Base-by-base conservation (phyloP, 306 rosid species). In the Boehmeria nivea region DNA sequence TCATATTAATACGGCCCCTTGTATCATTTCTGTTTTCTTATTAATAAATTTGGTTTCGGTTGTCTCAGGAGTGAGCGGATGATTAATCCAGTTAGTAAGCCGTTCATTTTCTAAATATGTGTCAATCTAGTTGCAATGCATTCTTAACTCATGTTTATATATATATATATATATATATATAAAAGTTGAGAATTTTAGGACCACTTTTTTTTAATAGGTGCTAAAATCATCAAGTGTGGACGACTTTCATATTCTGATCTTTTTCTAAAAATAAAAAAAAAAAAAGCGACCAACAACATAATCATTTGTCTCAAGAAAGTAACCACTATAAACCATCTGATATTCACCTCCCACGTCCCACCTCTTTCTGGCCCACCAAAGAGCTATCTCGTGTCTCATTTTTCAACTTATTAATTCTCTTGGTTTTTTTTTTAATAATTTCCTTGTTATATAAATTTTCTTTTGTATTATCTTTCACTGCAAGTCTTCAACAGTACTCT, bases 221-320 rank as follows among this genome's bases (percentile, higher is more conserved):
- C 22, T 54, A 78, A 65, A 50, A 61, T 56, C 39, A 74, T 51
- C 47, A 44, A 71, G 31, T 67, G 44, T 52, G 44, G 48, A 74
- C 70, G 75, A 70, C 59, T 74, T 74, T 74, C 50, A 64, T 63
- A 51, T 44, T 40, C 50, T 50, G 43, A 67, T 67, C 54, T 50
- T 67, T 50, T 50, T 67, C 54, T 24, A 34, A 70, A 66, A 18
- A 70, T 6, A 24, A 31, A 62, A 66, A 18, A 67, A 2, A 25
- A 31, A 65, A 79, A 55, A 67, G 78, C 39, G 43, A 61, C 28
- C 48, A 38, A 77, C 42, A 77, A 77, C 83, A 77, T 64, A 54
- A 81, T 81, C 74, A 81, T 77, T 58, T 74, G 68, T 10, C 46
- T 31, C 38, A 27, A 65, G 83, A 81, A 77, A 74, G 78, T 67